Evolutionary conservation across 768 basidiomycete genomes (phyloP), one percentile per base, ranked within the genome.

Genomic region (Baorangia bicolor): DNA sequence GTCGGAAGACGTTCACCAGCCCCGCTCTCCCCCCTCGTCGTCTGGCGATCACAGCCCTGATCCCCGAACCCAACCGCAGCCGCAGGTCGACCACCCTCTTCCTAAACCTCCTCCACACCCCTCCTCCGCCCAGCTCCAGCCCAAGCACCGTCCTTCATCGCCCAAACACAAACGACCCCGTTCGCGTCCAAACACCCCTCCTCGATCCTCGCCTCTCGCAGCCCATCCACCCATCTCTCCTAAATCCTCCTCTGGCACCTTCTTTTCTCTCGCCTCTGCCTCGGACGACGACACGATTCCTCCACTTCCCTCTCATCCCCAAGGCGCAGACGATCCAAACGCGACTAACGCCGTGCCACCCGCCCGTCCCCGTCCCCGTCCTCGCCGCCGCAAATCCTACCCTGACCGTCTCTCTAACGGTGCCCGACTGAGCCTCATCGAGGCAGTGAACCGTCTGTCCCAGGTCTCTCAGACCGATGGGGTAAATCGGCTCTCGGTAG

Each of bases 231-330:
- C 56, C 35, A 55, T 70, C 40, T 70, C 69, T 9, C 62, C 65
- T 8, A 71, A 64, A 37, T 70, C 70, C 5, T 70, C 71, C 8
- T 20, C 62, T 1, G 59, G 58, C 38, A 71, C 64, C 2, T 70
- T 70, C 38, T 63, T 56, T 23, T 70, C 69, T 7, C 11, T 64
- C 23, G 23, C 46, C 0, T 63, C 66, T 18, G 10, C 49, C 14
- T 51, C 59, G 7, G 68, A 69, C 2, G 70, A 65, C n/a, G 55
- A 58, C 3, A 7, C 28, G 13, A 2, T 21, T 9, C 13, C n/a
- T 4, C 33, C 27, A 0, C 30, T 43, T 30, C 31, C 46, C 10
- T 28, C 40, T 37, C 38, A 7, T 28, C 18, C 51, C 28, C 25
- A 11, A 9, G 34, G 28, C 18, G 2, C 39, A 47, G 49, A 55